phyloP scores from a whole-genome alignment of 805 yeast genomes.

The Candida lessepsii region DNA sequence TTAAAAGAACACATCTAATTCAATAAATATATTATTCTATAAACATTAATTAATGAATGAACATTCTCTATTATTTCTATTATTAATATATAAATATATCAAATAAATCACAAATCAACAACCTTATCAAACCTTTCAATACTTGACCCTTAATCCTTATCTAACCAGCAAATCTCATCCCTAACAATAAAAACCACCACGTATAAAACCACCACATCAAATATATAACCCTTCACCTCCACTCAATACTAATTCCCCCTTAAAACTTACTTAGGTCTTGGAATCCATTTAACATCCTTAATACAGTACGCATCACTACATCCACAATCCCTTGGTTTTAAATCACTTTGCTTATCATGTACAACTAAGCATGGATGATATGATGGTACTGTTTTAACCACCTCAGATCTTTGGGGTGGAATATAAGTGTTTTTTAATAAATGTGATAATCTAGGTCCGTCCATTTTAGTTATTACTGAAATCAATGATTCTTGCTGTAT shows the following conservation, averaged over 20 bases:
- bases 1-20: no score
- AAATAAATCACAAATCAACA: no score
- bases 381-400: constrained; percentile 36
- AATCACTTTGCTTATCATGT: constrained; percentile 55
- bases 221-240: neutral
- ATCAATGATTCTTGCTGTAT: neutral
- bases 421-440: constrained; percentile 46
- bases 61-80: no score
- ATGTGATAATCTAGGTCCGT: constrained; percentile 35
- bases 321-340: constrained; percentile 39
- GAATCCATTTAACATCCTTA: constrained; percentile 41
- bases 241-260: neutral
- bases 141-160: neutral
- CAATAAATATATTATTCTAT: no score
- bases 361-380: constrained; percentile 60
- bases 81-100: no score
- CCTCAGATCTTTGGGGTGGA: constrained; percentile 33
- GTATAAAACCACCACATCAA: no score
- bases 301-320: constrained; percentile 42
- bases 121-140: no score
- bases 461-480: constrained; percentile 38
- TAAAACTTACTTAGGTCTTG: constrained; percentile 21
- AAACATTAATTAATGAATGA: no score
- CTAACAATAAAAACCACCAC: no score
- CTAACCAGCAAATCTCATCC: no score